Evolutionary conservation across 352 stramenopile genomes (phyloP).

Genomic region (Pythium utonaiense): DNA sequence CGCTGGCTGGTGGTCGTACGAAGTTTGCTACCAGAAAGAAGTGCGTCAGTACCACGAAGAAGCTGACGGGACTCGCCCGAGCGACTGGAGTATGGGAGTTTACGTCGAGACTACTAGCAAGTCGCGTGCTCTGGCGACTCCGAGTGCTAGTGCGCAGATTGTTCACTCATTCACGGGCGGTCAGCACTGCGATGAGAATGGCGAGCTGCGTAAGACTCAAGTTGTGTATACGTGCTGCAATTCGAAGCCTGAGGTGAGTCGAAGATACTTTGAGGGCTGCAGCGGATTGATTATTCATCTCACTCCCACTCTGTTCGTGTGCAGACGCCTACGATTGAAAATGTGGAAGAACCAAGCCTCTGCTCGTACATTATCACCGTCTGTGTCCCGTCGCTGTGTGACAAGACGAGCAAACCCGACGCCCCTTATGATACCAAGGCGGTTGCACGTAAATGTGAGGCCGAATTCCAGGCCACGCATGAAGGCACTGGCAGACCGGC

Average conservation of each 20-base stretch:
- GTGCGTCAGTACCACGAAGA: constrained; percentile 84
- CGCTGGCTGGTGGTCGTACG: constrained; percentile 82
- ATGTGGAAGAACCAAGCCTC: constrained; percentile 76
- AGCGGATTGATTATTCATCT: not conserved
- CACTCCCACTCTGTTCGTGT: not conserved
- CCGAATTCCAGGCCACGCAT: constrained; percentile 35
- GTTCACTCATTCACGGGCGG: constrained; percentile 70
- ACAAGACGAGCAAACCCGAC: constrained; percentile 28
- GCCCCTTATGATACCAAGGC: constrained; percentile 30
- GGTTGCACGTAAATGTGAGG: constrained; percentile 46
- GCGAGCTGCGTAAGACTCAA: constrained; percentile 61
- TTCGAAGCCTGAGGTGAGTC: constrained; percentile 36
- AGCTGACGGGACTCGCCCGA: constrained; percentile 55
- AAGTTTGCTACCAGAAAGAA: constrained; percentile 78
- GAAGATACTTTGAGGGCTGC: not conserved
- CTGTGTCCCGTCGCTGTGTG: constrained; percentile 75
- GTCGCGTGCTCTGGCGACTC: constrained; percentile 18
- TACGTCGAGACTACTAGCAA: constrained; percentile 37
- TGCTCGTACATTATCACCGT: constrained; percentile 79
- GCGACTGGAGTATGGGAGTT: constrained; percentile 82
- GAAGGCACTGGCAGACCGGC: constrained; percentile 28
- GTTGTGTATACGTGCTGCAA: constrained; percentile 82
- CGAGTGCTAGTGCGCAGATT: constrained; percentile 41
- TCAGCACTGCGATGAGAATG: constrained; percentile 84
- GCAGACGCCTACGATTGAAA: constrained; percentile 48